Percentiles rank a stretch among this genome's conserved stretches.
phyloP scores from a whole-genome alignment of 2,329 filamentous ascomycete species.

The Neophaeococcomyces mojaviensis region DNA sequence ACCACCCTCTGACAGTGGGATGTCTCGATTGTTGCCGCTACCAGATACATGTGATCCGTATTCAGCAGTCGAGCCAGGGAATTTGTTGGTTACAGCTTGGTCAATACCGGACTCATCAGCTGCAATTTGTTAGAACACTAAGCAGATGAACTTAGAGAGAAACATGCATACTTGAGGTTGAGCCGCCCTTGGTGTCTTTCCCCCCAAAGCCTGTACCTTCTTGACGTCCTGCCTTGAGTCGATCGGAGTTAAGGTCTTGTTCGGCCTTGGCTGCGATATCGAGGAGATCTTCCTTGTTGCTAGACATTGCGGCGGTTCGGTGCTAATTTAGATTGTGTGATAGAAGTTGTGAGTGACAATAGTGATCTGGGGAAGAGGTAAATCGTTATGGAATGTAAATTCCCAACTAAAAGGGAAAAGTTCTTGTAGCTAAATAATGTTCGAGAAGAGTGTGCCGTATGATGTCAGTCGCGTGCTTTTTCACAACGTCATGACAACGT shows the following conservation, averaged over 20 bases:
- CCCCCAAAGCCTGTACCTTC: conserved; percentile 27
- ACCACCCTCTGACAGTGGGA: conserved; percentile 37
- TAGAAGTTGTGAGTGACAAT: neutral
- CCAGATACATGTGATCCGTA: conserved; percentile 31
- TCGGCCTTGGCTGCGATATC: conserved; percentile 29
- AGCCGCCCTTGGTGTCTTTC: conserved; percentile 24
- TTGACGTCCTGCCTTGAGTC: conserved; percentile 27
- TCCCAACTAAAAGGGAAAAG: too few species aligned
- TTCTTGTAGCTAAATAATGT: neutral
- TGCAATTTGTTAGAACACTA: neutral
- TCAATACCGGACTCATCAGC: conserved; percentile 35
- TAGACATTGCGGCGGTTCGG: conserved; percentile 20
- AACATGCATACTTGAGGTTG: conserved; percentile 31
- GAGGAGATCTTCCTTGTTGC: conserved; percentile 18
- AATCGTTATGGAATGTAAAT: too few species aligned
- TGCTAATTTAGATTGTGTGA: neutral
- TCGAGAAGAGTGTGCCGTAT: neutral
- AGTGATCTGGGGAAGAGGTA: too few species aligned
- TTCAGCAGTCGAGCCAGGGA: conserved; percentile 30
- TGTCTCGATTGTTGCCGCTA: conserved; percentile 32
- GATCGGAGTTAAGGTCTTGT: conserved; percentile 34
- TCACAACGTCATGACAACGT: conserved; percentile 1
- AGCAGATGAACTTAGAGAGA: neutral
- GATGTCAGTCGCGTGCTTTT: conserved; percentile 1
- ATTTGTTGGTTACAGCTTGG: conserved; percentile 31